A percentile compares a stretch with the other conserved stretches of the same genome.
Conservation (phyloP, 305 asterid genomes). For the Solanum hybrid region DNA sequence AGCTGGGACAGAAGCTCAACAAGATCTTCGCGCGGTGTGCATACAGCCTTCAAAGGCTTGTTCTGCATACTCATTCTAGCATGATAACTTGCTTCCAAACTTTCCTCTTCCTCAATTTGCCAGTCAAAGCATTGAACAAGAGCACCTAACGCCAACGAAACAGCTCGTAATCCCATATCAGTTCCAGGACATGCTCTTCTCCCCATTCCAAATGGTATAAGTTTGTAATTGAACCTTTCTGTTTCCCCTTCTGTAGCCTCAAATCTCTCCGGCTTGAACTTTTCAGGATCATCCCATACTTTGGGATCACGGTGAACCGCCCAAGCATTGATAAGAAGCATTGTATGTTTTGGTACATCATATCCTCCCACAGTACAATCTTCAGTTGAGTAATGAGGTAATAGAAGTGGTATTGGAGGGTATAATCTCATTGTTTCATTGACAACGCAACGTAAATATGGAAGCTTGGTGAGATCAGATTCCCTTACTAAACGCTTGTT, state of each 20-base stretch:
- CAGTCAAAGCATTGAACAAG: constrained; percentile 25
- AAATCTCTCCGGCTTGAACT: constrained; percentile 26
- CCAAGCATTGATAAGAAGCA: constrained; percentile 19
- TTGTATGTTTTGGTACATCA: constrained; percentile 18
- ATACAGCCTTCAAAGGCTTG: constrained; percentile 13
- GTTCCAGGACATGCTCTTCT: constrained; percentile 28
- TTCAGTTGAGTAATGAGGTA: constrained; percentile 21
- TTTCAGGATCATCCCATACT: constrained; percentile 24
- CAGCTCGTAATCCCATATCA: constrained; percentile 14
- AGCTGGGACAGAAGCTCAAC: constrained; percentile 13
- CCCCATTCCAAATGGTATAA: constrained; percentile 29
- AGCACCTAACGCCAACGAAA: constrained; percentile 20
- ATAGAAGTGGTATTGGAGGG: constrained; percentile 17
- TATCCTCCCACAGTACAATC: constrained; percentile 18
- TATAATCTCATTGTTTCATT: constrained; percentile 24
- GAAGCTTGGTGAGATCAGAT: constrained; percentile 11
- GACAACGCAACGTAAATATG: constrained; percentile 13
- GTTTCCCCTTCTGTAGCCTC: constrained; percentile 10
- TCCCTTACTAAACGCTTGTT: constrained; percentile 5
- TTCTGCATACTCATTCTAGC: constrained; percentile 8
- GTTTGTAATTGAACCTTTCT: constrained; percentile 15
- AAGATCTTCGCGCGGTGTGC: constrained; percentile 4
- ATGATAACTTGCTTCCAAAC: background rate
- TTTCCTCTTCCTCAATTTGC: constrained; percentile 8
- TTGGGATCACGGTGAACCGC: constrained; percentile 26